Conservation (phyloP, 1,284 basidiomycete species). For the Cutaneotrichosporon curvatum region DNA sequence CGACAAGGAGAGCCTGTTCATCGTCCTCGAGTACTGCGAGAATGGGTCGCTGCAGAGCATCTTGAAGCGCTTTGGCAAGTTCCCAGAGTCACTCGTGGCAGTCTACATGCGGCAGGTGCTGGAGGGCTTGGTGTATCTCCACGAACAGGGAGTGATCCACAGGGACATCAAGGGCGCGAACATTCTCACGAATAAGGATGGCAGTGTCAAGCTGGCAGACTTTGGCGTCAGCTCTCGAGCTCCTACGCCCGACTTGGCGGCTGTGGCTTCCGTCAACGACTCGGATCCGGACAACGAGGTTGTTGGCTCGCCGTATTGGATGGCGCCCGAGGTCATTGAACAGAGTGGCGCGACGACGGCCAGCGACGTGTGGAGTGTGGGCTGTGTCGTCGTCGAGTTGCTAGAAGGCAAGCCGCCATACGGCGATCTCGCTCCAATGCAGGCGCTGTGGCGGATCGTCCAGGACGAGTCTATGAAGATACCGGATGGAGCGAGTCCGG, state of each 20-base stretch:
- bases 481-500: constrained; percentile 79
- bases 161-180: constrained; percentile 98
- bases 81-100: constrained; percentile 90
- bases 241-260: constrained; percentile 17
- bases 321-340: constrained; percentile 97
- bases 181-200: constrained; percentile 95
- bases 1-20: constrained; percentile 87
- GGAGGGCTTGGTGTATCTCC: constrained; percentile 86
- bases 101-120: constrained; percentile 89
- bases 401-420: constrained; percentile 94
- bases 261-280: constrained; percentile 1
- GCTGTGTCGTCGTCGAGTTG: constrained; percentile 93
- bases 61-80: constrained; percentile 94
- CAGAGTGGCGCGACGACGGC: constrained; percentile 94
- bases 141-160: constrained; percentile 91
- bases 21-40: constrained; percentile 95
- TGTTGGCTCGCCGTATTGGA: constrained; percentile 97
- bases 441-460: constrained; percentile 93
- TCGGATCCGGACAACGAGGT: constrained; percentile 64
- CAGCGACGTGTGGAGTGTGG: constrained; percentile 95
- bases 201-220: constrained; percentile 90
- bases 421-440: constrained; percentile 93
- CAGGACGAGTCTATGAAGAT: constrained; percentile 95
- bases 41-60: constrained; percentile 94
- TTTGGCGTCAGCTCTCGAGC: constrained; percentile 76